phyloP scores from a whole-genome alignment of 2,329 filamentous ascomycete species.

The Orbilia brochopaga region DNA sequence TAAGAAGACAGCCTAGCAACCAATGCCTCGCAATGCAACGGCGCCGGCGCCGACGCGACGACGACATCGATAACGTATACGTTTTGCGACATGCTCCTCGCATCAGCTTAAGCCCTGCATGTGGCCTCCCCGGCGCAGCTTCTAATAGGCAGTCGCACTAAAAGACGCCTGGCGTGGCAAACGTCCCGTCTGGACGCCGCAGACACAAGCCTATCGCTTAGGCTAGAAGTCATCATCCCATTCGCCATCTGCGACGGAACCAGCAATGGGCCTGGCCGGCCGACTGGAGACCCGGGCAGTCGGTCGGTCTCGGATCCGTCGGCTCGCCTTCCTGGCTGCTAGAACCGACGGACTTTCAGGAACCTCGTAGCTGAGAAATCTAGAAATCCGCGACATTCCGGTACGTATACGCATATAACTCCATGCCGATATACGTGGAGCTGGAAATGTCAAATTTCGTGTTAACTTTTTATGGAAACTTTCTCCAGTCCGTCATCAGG shows the following conservation, averaged over 20 bases:
- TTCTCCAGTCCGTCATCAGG: conserved; percentile 2
- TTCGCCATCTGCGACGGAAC: neutral
- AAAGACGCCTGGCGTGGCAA: conserved; percentile 5
- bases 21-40: no score
- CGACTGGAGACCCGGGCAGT: neutral
- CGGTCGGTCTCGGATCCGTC: conserved; percentile 3
- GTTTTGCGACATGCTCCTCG: neutral
- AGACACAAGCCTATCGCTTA: neutral
- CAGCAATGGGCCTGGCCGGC: conserved; percentile 1
- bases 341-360: no score
- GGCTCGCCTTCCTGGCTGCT: neutral
- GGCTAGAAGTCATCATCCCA: neutral
- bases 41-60: neutral
- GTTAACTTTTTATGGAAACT: neutral
- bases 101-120: neutral
- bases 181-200: neutral
- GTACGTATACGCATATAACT: neutral
- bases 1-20: no score
- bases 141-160: neutral
- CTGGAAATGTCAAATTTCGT: neutral
- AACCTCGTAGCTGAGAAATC: neutral
- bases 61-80: neutral
- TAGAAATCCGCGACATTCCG: neutral
- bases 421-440: neutral
- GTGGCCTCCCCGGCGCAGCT: neutral